A percentile compares a stretch with the other conserved stretches of the same genome.
These are phyloP conservation scores for Aspergillus pseudoviridinutans DNA, from an alignment of 2,329 filamentous ascomycete genomes.

Conservation along the genomic window DNA sequence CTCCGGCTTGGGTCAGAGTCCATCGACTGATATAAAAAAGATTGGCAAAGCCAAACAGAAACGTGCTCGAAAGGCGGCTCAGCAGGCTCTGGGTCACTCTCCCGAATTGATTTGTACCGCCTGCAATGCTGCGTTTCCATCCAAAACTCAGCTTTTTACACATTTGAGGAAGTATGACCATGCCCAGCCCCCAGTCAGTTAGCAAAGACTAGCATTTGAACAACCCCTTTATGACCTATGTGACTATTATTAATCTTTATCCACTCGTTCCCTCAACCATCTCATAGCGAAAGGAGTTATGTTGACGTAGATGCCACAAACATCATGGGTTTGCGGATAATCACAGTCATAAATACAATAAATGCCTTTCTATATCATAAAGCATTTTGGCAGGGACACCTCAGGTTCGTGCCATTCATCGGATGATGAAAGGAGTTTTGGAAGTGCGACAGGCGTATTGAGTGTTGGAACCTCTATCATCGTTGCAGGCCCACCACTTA, in stretches of 20 bases:
- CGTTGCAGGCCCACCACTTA: neutral
- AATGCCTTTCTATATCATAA: neutral
- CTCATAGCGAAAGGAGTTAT: neutral
- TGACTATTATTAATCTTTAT: neutral
- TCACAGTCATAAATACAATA: neutral
- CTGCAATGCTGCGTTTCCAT: conserved; percentile 74
- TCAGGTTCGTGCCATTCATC: neutral
- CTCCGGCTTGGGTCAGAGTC: conserved; percentile 16
- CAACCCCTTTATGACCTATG: neutral
- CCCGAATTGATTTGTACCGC: conserved; percentile 65
- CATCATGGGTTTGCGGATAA: neutral
- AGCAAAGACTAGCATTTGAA: neutral
- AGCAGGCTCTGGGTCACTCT: conserved; percentile 19
- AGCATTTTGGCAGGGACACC: neutral
- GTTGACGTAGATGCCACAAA: neutral
- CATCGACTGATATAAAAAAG: conserved; percentile 22
- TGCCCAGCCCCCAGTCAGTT: conserved; percentile 46
- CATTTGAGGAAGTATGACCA: conserved; percentile 67
- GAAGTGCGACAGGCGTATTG: neutral
- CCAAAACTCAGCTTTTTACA: conserved; percentile 67
- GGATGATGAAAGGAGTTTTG: neutral
- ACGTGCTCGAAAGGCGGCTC: conserved; percentile 48
- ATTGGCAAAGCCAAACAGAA: conserved; percentile 53
- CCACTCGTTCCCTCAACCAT: neutral
- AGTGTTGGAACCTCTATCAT: neutral